phyloP scores from a whole-genome alignment of 192 early-diverging fungal genomes.

The Backusella psychrophila region DNA sequence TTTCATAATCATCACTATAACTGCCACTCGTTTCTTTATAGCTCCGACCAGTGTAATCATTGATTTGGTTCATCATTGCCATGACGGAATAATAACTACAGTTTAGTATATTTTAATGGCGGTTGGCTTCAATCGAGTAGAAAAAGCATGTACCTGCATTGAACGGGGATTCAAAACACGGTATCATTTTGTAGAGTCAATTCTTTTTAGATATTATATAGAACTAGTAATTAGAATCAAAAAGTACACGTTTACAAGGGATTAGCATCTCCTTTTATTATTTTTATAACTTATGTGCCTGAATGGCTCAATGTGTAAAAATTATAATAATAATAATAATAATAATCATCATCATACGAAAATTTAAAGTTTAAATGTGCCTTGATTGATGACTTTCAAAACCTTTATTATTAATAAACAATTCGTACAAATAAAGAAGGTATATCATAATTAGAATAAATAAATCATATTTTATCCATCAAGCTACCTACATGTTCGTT shows the following conservation, averaged over 20 bases:
- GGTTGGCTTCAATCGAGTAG: background rate
- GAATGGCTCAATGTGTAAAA: background rate
- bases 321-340: background rate
- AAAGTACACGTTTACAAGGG: background rate
- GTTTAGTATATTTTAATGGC: background rate
- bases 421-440: background rate
- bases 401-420: background rate
- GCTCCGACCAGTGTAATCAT: background rate
- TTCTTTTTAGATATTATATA: background rate
- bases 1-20: background rate
- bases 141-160: background rate
- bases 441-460: background rate
- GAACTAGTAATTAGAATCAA: background rate
- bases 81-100: background rate
- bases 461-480: background rate
- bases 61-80: background rate
- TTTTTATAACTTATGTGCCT: background rate
- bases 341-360: background rate
- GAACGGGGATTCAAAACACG: background rate
- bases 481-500: background rate
- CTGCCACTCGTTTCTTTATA: background rate
- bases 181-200: background rate
- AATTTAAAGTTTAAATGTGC: conserved; percentile 1
- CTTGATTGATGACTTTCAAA: conserved; percentile 1
- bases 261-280: background rate